phyloP scores from a whole-genome alignment of 2,329 filamentous ascomycete species.

The Macroventuria anomochaeta region DNA sequence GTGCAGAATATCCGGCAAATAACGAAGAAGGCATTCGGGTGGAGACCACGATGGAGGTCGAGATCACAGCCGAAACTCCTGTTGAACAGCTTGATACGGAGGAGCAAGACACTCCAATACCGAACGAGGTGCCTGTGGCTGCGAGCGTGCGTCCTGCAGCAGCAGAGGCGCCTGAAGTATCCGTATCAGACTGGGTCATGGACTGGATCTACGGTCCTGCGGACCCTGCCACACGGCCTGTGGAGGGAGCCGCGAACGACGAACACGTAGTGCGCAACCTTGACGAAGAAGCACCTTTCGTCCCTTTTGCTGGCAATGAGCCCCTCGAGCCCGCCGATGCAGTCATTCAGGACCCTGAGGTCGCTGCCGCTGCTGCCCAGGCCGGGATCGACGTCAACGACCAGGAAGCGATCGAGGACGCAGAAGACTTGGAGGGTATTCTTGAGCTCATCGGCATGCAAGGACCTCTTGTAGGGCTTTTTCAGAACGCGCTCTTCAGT shows the following conservation, averaged over 20 bases:
- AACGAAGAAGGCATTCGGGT: background rate
- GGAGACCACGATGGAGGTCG: slow-evolving; percentile 5
- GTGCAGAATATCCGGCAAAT: background rate
- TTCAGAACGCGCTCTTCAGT: slow-evolving; percentile 96
- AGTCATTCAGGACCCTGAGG: slow-evolving; percentile 60
- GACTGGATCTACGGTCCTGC: slow-evolving; percentile 60
- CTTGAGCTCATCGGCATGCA: slow-evolving; percentile 97
- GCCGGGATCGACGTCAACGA: slow-evolving; percentile 73
- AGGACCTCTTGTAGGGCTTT: slow-evolving; percentile 83
- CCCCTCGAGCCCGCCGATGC: slow-evolving; percentile 34
- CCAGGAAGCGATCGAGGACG: slow-evolving; percentile 76
- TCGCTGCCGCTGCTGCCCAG: slow-evolving; percentile 68
- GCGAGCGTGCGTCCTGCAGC: slow-evolving; percentile 13
- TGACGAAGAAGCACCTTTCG: slow-evolving; percentile 66
- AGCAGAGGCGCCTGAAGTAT: slow-evolving; percentile 22
- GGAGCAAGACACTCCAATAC: background rate
- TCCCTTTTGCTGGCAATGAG: slow-evolving; percentile 57
- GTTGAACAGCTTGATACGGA: slow-evolving; percentile 3
- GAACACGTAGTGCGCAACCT: slow-evolving; percentile 67
- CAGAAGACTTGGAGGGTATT: slow-evolving; percentile 94
- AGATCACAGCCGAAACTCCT: background rate
- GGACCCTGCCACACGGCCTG: slow-evolving; percentile 34
- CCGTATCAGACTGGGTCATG: slow-evolving; percentile 41
- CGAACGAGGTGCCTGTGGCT: background rate
- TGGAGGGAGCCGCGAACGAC: slow-evolving; percentile 54